Conservation (phyloP, 2,329 filamentous ascomycete genomes). For the Akanthomyces uredinophilus region DNA sequence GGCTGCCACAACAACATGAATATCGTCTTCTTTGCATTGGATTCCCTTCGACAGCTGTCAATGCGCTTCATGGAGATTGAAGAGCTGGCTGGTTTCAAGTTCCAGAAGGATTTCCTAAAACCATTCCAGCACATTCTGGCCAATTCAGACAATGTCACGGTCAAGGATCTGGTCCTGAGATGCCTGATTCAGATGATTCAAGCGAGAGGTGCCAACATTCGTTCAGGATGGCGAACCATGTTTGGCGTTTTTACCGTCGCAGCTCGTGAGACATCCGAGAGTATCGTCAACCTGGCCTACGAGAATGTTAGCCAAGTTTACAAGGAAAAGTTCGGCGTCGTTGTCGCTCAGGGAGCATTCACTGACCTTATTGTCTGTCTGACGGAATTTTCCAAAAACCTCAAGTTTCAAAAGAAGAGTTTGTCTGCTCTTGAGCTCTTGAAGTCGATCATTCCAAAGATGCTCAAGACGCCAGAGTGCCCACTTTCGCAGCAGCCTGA, state of each 20-base stretch:
- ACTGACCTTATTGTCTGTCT: conserved; percentile 93
- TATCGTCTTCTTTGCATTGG: conserved; percentile 95
- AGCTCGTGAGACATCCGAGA: conserved; percentile 86
- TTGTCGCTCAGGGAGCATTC: conserved; percentile 94
- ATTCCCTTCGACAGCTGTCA: conserved; percentile 89
- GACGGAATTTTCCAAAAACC: conserved; percentile 98
- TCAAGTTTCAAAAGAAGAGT: conserved; percentile 97
- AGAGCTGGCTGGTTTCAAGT: conserved; percentile 97
- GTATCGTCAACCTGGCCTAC: conserved; percentile 92
- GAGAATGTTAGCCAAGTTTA: conserved; percentile 96
- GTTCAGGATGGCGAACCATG: conserved; percentile 98
- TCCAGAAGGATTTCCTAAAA: conserved; percentile 98
- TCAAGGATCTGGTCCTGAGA: conserved; percentile 95
- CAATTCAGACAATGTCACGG: conserved; percentile 83
- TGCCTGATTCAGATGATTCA: conserved; percentile 99
- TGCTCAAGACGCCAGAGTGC: conserved; percentile 94
- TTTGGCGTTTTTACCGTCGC: conserved; percentile 98
- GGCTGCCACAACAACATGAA: conserved; percentile 95
- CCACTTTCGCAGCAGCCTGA: conserved; percentile 66
- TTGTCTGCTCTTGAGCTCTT: conserved; percentile 91
- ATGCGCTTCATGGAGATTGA: conserved; percentile 99
- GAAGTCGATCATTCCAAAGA: conserved; percentile 87
- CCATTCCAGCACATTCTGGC: conserved; percentile 97
- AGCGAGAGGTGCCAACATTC: conserved; percentile 90
- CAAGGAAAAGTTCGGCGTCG: conserved; percentile 89